Evolutionary conservation across 2,329 filamentous ascomycete genomes (phyloP), one percentile per base, ranked within the genome.

Genomic region (Aspergillus versicolor): DNA sequence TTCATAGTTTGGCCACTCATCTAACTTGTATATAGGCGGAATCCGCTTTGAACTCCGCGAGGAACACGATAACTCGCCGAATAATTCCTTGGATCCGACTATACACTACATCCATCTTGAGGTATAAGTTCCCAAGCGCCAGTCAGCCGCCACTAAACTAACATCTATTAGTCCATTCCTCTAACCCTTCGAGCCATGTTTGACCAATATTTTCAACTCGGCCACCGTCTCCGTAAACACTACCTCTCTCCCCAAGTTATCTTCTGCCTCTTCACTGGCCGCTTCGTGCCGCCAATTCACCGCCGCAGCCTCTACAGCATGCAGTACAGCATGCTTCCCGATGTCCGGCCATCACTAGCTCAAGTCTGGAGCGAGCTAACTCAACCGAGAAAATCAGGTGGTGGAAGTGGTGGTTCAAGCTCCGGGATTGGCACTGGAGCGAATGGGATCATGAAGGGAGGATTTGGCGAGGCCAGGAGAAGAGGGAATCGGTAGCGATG

Each of bases 301-400:
- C 85, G 95, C 52, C 93, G 92, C 70, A 95, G 94, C 69, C 81
- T 99, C 50, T 99, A 99, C 76, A 95, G 91, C 65, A 80, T 99
- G 67, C 94, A 99, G 76, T 99, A 99, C 75, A 96, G 91, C 77
- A 97, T 97, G 91, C 82, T 99, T 41, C 95, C 95, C 0, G 89
- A 90, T 7, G 84, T 84, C 53, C 81, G 95, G 44, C 89, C 91
- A 0, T 87, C 88, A 2, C 89, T 97, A 56, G 81, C 84, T 66
- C 92, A 97, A 70, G 88, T 97, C 72, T 99, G 95, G 94, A 80
- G 83, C 43, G 83, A 84, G 40, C 76, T 94, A 54, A 88, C 84
- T 63, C 77, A 83, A 54, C 64, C 69, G 11, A 74, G 71, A 51
- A 75, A 73, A 52, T 56, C 61, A 3, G 63, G 63, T 30, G 56